Evolutionary conservation across 352 stramenopile species (phyloP), one percentile per base, ranked within the genome.

Genomic region (Peronospora farinosa): DNA sequence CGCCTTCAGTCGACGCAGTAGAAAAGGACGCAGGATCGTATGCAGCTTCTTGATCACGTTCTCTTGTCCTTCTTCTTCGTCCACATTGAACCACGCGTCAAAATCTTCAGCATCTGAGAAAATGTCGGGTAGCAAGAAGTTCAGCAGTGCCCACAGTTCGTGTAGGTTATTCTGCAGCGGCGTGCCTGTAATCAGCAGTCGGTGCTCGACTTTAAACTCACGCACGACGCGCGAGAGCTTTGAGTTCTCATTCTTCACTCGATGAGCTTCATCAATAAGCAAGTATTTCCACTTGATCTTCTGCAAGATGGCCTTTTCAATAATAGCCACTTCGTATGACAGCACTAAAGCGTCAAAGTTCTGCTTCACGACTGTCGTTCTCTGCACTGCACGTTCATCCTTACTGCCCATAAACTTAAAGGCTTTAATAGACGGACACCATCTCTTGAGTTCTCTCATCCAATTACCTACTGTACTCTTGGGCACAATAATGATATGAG

Each of bases 151-250:
- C 97, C 97, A 99, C 3, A 99, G 78, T 74, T 99, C 97, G 62
- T 98, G 96, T 40, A 99, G 76, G 63, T 99, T 99, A 75, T 99
- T 99, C 72, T 99, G 96, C 36, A 99, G 67, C 31, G 97, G 97
- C 21, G 97, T 99, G 49, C 97, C 97, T 0, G 96, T 99, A 63
- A 97, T 96, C 19, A 97, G 65, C 54, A 96, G 71, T 10, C 88
- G 96, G 60, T 98, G 96, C 53, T 95, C 96, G 17, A 98, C 78
- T 31, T 97, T 95, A 56, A 92, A 95, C 55, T 92, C 78, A 2
- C 82, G 74, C 51, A 95, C 78, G 25, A 92, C 78, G 12, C 63
- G 68, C 35, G 81, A 92, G n/a, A 95, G 69, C 60, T 95, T 95
- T 17, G 81, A 93, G 63, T 93, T 81, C 51, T 92, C 82, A 69